Evolutionary conservation across 225 moss, liverwort and hornwort species (phyloP).

Genomic region (Antitrichia curtipendula): DNA sequence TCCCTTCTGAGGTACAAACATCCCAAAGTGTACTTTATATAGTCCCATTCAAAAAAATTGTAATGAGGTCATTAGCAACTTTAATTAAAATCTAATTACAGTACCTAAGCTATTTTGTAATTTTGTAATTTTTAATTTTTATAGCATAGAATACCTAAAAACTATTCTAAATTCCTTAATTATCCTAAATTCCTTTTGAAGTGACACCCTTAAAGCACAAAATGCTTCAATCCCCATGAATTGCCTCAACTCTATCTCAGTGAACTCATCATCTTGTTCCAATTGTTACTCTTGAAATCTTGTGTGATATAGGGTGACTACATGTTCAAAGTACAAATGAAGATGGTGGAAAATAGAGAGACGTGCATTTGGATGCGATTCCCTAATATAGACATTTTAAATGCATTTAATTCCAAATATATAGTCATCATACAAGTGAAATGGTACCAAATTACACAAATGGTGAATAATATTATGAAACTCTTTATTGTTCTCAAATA

Average conservation of each 20-base stretch:
- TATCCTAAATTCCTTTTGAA: rapidly evolving
- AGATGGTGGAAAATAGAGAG: not conserved
- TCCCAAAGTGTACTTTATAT: not conserved
- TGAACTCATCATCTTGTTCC: not conserved
- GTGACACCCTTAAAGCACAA: not conserved
- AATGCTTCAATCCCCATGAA: not conserved
- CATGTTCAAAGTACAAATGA: not conserved
- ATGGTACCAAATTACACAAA: not conserved
- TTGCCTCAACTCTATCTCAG: too few species aligned
- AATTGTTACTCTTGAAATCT: not conserved
- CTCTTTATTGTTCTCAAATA: rapidly evolving
- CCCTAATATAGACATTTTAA: rapidly evolving
- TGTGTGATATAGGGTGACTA: not conserved
- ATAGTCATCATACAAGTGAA: not conserved
- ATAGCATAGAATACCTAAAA: not conserved
- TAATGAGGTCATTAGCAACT: too few species aligned
- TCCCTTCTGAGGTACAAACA: not conserved
- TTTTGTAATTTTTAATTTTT: not conserved
- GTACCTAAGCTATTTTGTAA: not conserved
- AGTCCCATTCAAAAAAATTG: not conserved
- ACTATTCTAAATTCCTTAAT: too few species aligned
- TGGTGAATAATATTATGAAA: not conserved
- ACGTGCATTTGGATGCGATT: rapidly evolving
- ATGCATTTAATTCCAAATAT: not conserved
- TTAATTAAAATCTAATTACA: not conserved